Evolutionary conservation across 2,329 filamentous ascomycete genomes (phyloP), one percentile per base, ranked within the genome.

Genomic region (Chaetomium olivaceum): DNA sequence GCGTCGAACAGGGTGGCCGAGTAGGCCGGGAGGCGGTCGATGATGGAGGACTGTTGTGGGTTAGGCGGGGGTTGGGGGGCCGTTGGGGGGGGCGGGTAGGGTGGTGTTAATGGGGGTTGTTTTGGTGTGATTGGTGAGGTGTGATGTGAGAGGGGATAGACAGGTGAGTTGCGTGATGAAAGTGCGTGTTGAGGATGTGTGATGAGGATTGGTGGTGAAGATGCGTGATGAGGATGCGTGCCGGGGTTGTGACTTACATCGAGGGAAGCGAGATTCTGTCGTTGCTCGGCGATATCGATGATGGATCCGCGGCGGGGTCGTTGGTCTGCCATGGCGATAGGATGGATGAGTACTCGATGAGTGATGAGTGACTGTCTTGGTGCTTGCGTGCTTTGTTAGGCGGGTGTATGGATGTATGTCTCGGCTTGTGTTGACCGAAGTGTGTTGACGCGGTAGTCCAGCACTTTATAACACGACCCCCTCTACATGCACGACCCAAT

Each of bases 1-100:
- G 91, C 92, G 43, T 87, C 83, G 80, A 96, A 96, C 69, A 97
- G 89, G 6, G 87, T 86, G 68, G 85, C 82, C 12, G 90, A 89
- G 71, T 91, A 88, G 25, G 83, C 77, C 3, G 92, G 91, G 51
- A 96, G 89, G 71, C 87, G 85, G 69, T 87, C 84, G 66, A 85
- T 82, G 68, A 92, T 84, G 36, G 89, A 86, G 65, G 59, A 71
- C 64, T 71, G 12, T 33, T 33, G 31, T n/a, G n/a, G n/a, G n/a
- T n/a, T n/a, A n/a, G n/a, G n/a, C n/a, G n/a, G n/a, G n/a, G n/a
- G n/a, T n/a, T n/a, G n/a, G n/a, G n/a, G n/a, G n/a, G 27, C 27
- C 3, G 50, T 25, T 21, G 12, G 39, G 19, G n/a, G 43, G 16
- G 16, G 43, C 4, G 16, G n/a, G 8, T 31, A 25, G 39, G 51